Evolutionary conservation across 805 yeast species (phyloP).

Genomic region (Teunomyces barrocoloradensis): DNA sequence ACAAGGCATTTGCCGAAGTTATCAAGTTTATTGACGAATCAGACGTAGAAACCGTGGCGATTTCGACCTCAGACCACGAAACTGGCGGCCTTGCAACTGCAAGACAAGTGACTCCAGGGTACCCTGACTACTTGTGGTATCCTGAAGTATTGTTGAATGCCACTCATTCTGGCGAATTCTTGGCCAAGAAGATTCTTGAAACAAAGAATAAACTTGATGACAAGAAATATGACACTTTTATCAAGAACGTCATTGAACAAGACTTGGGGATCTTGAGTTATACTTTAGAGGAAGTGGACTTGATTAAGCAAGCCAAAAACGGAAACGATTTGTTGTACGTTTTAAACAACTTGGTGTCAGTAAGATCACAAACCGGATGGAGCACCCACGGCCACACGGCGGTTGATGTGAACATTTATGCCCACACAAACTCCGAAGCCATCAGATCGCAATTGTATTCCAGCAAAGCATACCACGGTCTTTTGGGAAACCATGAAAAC

Average conservation of each 20-base stretch:
- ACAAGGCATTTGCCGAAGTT: conserved; percentile 75
- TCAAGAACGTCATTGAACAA: conserved; percentile 55
- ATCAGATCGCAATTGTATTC: conserved; percentile 38
- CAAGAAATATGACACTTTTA: conserved; percentile 37
- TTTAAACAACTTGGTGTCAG: conserved; percentile 68
- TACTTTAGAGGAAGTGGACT: conserved; percentile 47
- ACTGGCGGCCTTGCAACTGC: conserved; percentile 94
- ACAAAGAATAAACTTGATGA: conserved; percentile 21
- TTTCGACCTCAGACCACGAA: conserved; percentile 91
- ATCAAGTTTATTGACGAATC: conserved; percentile 63
- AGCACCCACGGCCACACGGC: conserved; percentile 95
- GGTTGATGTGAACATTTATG: conserved; percentile 92
- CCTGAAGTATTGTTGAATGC: conserved; percentile 74
- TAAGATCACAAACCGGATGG: conserved; percentile 94
- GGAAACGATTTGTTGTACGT: conserved; percentile 40
- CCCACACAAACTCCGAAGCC: conserved; percentile 56
- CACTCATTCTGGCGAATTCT: conserved; percentile 73
- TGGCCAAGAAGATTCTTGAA: conserved; percentile 46
- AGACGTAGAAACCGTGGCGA: conserved; percentile 72
- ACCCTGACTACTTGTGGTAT: conserved; percentile 87
- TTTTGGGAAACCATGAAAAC: conserved; percentile 84
- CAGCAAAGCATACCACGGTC: conserved; percentile 31
- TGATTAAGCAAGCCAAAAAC: conserved; percentile 13
- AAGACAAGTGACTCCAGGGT: conserved; percentile 62
- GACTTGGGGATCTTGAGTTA: conserved; percentile 67